A percentile compares a stretch with the other conserved stretches of the same genome.
phyloP scores from a whole-genome alignment of 2,329 filamentous ascomycete species.

The Penicillium sp. region DNA sequence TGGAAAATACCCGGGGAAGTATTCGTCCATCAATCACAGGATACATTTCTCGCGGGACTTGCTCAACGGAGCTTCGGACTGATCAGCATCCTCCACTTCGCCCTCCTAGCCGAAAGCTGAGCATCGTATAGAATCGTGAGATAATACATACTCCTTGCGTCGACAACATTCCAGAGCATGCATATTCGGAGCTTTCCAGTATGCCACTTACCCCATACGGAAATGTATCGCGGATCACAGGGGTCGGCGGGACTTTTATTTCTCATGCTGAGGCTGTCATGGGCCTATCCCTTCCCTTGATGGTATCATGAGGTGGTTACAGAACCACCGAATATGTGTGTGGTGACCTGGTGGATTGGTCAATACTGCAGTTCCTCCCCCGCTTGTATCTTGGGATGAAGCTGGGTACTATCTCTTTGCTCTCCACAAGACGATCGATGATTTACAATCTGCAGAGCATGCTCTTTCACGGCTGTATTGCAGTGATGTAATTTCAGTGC shows the following conservation, averaged over 20 bases:
- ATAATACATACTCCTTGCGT: conserved; percentile 1
- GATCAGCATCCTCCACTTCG: not conserved
- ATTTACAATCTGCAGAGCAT: not conserved
- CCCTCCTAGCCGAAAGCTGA: not conserved
- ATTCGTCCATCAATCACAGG: not conserved
- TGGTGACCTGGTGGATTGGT: not conserved
- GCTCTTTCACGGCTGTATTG: not conserved
- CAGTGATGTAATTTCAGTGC: not conserved
- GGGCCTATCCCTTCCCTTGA: not conserved
- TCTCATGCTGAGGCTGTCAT: not conserved
- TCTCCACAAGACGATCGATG: not conserved
- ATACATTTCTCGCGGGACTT: not conserved
- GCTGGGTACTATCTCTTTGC: not conserved
- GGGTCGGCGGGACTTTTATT: not conserved
- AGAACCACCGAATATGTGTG: not conserved
- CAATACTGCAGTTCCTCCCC: not conserved
- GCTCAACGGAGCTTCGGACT: not conserved
- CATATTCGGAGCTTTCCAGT: conserved; percentile 12
- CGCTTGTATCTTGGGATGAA: not conserved
- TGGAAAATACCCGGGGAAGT: not conserved
- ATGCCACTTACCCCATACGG: conserved; percentile 9
- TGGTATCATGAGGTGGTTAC: not conserved
- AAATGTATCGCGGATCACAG: conserved; percentile 1
- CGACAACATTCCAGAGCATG: conserved; percentile 3
- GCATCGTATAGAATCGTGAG: not conserved